Evolutionary conservation across 768 basidiomycete species (phyloP), one percentile per base, ranked within the genome.

Genomic region (Kwoniella mangroviensis): DNA sequence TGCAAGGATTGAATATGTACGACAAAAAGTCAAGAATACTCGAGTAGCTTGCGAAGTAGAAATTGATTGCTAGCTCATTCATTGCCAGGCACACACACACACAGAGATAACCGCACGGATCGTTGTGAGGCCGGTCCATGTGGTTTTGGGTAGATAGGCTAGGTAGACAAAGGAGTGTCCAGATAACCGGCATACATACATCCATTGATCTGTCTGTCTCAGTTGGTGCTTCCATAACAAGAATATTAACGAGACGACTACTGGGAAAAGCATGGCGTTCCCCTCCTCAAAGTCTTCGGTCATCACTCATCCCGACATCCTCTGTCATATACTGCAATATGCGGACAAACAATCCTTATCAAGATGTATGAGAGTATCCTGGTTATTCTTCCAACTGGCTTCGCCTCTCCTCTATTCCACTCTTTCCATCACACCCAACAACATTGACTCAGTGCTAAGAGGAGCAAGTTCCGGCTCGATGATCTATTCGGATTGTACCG

Each of bases 351-450:
- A 45, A 6, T 63, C 68, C 22, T 40, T 69, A 11, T 10, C 61
- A 40, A 34, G 54, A 63, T 63, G 68, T 41, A 63, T 69, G 51
- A 34, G 55, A 19, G 68, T 69, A 21, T 69, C 68, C 19, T 69
- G 61, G 62, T 28, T 26, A 28, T 63, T 69, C 62, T 56, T 24
- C 40, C 53, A 55, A 19, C 34, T 57, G 19, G n/a, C 40, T 21
- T 52, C 53, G 7, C 60, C 60, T 19, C 19, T 58, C 24, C 61
- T 69, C 4, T 69, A 69, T 42, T 15, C n/a, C 9, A 40, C 45
- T 21, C 55, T 69, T 41, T 53, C 68, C 34, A 28, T 69, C 17
- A 60, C 49, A 15, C 67, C 59, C 7, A 28, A 68, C 43, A 26
- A 68, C 17, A 58, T 56, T 3, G 67, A 62, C 24, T 42, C 49